A percentile compares a stretch with the other conserved stretches of the same genome.
Conservation (phyloP, 2,329 filamentous ascomycete genomes). For the Clarireedia homoeocarpa region DNA sequence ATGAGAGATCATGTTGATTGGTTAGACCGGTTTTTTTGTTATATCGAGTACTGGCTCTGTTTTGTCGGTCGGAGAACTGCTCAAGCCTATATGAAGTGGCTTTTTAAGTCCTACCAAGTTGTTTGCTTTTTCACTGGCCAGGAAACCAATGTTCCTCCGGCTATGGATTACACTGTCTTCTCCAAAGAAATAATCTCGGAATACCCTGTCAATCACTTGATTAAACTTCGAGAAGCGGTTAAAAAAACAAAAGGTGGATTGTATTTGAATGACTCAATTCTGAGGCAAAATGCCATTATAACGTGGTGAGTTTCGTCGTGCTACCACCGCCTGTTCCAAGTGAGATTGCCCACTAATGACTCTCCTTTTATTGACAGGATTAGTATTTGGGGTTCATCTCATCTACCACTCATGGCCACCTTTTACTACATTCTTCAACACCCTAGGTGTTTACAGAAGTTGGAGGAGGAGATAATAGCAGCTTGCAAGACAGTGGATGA, state of each 20-base stretch:
- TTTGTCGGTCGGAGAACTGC: neutral
- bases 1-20: neutral
- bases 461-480: conserved; percentile 34
- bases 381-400: neutral
- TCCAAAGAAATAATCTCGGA: neutral
- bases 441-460: conserved; percentile 25
- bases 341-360: neutral
- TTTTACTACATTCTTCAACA: conserved; percentile 24
- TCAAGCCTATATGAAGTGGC: neutral
- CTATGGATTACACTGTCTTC: neutral
- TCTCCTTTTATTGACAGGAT: neutral
- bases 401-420: conserved; percentile 8
- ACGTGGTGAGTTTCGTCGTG: neutral
- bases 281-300: neutral
- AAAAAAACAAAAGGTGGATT: neutral
- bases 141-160: neutral
- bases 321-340: no score
- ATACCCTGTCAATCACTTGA: neutral
- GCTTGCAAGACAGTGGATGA: conserved; percentile 32
- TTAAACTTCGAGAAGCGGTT: neutral
- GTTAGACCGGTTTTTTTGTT: neutral
- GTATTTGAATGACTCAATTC: neutral
- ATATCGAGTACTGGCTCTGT: neutral
- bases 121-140: neutral
- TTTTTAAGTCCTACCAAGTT: neutral